Base-by-base conservation (phyloP, 1,139 yeast genomes). In the Lodderomyces orthopsilosis region DNA sequence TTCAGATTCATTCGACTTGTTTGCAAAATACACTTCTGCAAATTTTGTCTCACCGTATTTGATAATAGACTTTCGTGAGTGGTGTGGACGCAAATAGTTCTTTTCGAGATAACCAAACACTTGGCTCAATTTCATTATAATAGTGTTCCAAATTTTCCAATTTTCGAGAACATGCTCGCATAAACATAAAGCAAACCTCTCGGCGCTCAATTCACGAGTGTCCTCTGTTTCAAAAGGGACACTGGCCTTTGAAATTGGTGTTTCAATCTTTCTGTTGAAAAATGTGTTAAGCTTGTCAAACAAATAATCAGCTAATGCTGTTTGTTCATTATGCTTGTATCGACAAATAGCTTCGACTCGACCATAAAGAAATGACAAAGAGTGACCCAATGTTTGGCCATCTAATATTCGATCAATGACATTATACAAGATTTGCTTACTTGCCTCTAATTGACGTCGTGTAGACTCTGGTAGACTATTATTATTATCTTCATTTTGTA, bases 21-120 rank as follows among this genome's bases (percentile, higher is more conserved):
- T 12, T 24, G 27, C n/a, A 15, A 30, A 30, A 15, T 30, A 30
- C 5, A 10, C 4, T 2, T 30, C n/a, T 15, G 19, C n/a, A 17
- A 30, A 30, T 30, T 30, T 30, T 15, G 18, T 3, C 9, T 30
- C 19, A 6, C 34, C 34, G 19, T 30, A 30, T 7, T 14, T 7
- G 19, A 8, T n/a, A 4, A 30, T 30, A 15, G 34, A 30, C 19
- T 30, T 15, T 30, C 34, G 34, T 30, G 19, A 22, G 15, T 22
- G 22, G 44, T 69, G 75, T 37, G 52, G 63, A 38, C 59, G 51
- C 21, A 70, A 54, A 46, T 71, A 71, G 8, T 59, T 56, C 23
- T 67, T 48, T 50, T 71, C 76, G 42, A 70, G 52, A 46, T 65
- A 70, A 6, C 68, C 47, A 44, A 69, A 70, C 9, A 70, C 42